phyloP scores from a whole-genome alignment of 306 rosid species.

The Glycine tomentella region DNA sequence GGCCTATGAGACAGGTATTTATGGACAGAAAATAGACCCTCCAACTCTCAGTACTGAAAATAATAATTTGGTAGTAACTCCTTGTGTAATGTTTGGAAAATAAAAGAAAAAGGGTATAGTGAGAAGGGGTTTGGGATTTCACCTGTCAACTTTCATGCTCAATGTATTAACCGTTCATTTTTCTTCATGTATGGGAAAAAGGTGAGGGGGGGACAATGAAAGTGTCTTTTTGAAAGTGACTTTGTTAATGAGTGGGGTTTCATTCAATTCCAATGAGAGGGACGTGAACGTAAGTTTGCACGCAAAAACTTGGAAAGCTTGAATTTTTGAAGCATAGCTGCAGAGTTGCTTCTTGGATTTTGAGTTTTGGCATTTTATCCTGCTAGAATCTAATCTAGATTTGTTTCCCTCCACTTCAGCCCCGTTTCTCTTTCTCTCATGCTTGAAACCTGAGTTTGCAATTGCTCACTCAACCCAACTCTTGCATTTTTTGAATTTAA shows the following conservation, averaged over 20 bases:
- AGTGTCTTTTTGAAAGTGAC: slow-evolving; percentile 55
- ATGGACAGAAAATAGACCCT: slow-evolving; percentile 56
- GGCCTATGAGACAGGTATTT: slow-evolving; percentile 51
- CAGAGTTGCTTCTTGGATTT: slow-evolving; percentile 45
- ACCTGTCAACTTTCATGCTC: slow-evolving; percentile 50
- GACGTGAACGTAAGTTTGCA: slow-evolving; percentile 37
- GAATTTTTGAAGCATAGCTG: background rate
- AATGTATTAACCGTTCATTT: slow-evolving; percentile 47
- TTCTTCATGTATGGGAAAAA: slow-evolving; percentile 49
- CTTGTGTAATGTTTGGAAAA: slow-evolving; percentile 24
- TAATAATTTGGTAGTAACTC: background rate
- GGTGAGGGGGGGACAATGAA: slow-evolving; percentile 42
- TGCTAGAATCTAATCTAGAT: slow-evolving; percentile 13
- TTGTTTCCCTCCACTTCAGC: background rate
- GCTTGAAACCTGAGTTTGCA: background rate
- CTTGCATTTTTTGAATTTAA: slow-evolving; percentile 18
- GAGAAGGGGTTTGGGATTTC: slow-evolving; percentile 11
- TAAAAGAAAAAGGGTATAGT: background rate
- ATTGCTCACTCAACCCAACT: background rate
- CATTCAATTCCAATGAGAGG: slow-evolving; percentile 19
- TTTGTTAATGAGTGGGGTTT: slow-evolving; percentile 36
- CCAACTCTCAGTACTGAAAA: slow-evolving; percentile 27
- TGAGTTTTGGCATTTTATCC: slow-evolving; percentile 45
- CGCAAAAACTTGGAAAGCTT: slow-evolving; percentile 17
- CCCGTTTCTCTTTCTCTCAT: background rate